Evolutionary conservation across 306 rosid genomes (phyloP), one percentile per base, ranked within the genome.

Genomic region (Prunus campanulata): DNA sequence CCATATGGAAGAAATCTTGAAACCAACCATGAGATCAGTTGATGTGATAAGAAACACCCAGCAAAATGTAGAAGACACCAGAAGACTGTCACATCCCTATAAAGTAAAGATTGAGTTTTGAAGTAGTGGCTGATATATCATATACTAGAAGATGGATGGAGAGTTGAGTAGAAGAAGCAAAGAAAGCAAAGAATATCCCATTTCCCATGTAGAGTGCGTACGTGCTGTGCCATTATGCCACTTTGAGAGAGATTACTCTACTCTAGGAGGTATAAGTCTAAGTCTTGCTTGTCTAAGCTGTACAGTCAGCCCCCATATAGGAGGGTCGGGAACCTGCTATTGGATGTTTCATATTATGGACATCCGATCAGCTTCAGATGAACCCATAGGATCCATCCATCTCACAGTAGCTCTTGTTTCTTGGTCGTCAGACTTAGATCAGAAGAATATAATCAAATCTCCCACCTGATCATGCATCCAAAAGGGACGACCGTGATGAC

Each of bases 281-380:
- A 14, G 77, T 50, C 65, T 47, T 56, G 71, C 50, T 44, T 8
- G 32, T 69, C 47, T 63, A 19, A 72, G 62, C 52, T 76, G 78
- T 68, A 67, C 74, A 79, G 81, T 76, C 79, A 48, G 76, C 80
- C 22, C 60, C 65, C 81, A 79, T 72, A 63, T 62, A 42, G 52
- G 50, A 18, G 57, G 82, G 77, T 83, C 66, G 70, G 78, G 81
- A 22, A 71, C 18, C 57, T 42, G 35, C 78, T 50, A 79, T 55
- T 70, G 71, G 81, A 67, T 75, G 67, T 19, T 70, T 66, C 3
- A 8, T 72, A 48, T 49, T 50, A 32, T 78, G 57, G 74, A 32
- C 39, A 56, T 22, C 57, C 56, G 27, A 72, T 67, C 65, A 66
- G 76, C 27, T 66, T 13, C 54, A 65, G n/a, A 9, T 11, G 56